Evolutionary conservation across 495 filamentous ascomycete species (phyloP).

Genomic region (Pseudomonodictys pantanalensis): DNA sequence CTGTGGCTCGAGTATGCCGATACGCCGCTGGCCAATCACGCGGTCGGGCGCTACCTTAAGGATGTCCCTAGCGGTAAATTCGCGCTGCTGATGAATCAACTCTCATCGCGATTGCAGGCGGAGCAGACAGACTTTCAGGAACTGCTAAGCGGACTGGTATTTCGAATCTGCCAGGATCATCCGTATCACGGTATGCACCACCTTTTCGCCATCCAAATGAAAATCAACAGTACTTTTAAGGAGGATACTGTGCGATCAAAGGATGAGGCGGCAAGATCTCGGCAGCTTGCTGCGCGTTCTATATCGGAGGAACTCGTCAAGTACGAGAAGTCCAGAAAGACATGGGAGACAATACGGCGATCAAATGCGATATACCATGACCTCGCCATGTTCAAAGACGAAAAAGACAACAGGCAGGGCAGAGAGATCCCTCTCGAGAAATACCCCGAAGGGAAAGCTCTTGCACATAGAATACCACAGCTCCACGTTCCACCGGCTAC

Average conservation of each 20-base stretch:
- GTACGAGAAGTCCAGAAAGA: constrained; percentile 45
- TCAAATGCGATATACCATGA: constrained; percentile 70
- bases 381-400: constrained; percentile 63
- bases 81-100: constrained; percentile 89
- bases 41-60: constrained; percentile 65
- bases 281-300: constrained; percentile 66
- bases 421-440: constrained; percentile 61
- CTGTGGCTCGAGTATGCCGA: constrained; percentile 86
- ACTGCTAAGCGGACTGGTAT: constrained; percentile 66
- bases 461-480: constrained; percentile 58
- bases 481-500: constrained; percentile 81
- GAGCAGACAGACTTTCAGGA: constrained; percentile 66
- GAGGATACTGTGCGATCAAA: constrained; percentile 53
- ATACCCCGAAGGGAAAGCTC: constrained; percentile 51
- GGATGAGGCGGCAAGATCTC: constrained; percentile 69
- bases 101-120: constrained; percentile 83
- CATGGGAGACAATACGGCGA: constrained; percentile 66
- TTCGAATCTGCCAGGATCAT: constrained; percentile 82
- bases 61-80: constrained; percentile 88
- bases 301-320: constrained; percentile 60
- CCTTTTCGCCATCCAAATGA: constrained; percentile 63
- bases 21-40: constrained; percentile 67
- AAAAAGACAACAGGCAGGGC: constrained; percentile 64
- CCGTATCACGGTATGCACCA: constrained; percentile 97
- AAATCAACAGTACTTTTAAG: constrained; percentile 37